A percentile compares a stretch with the other conserved stretches of the same genome.
Evolutionary conservation across 1,139 yeast species (phyloP).

Genomic region (Geotrichum restrictum): DNA sequence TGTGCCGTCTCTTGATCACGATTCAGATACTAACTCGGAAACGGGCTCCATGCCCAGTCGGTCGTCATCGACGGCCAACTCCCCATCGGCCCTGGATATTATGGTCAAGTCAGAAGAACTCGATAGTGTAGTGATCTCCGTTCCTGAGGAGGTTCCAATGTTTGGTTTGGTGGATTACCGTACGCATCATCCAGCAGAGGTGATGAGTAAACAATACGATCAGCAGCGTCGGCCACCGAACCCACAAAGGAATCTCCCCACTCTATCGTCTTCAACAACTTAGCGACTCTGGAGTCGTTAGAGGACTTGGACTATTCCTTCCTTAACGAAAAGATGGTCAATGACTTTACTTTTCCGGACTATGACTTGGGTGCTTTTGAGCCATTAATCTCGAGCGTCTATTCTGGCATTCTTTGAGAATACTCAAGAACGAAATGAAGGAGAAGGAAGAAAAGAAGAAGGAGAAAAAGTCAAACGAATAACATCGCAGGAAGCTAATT

Average conservation of each 20-base stretch:
- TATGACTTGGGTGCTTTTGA: constrained; percentile 23
- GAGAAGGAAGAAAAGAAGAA: too few species aligned
- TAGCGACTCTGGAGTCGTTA: constrained; percentile 22
- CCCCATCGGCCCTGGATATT: constrained; percentile 26
- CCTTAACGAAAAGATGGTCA: constrained; percentile 21
- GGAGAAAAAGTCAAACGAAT: too few species aligned
- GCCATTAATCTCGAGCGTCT: constrained; percentile 28
- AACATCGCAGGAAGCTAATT: too few species aligned
- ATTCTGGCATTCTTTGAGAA: constrained; percentile 27
- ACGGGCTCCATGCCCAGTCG: constrained; percentile 28
- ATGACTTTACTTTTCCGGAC: constrained; percentile 17
- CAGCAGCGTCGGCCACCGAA: constrained; percentile 45
- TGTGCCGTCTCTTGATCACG: constrained; percentile 16
- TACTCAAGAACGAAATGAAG: too few species aligned
- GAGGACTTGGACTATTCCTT: constrained; percentile 22
- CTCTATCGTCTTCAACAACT: constrained; percentile 23
- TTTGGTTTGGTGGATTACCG: constrained; percentile 26
- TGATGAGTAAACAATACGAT: constrained; percentile 38
- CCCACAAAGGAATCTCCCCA: constrained; percentile 24
- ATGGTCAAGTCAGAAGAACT: constrained; percentile 19
- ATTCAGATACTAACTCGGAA: constrained; percentile 16
- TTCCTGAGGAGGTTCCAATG: constrained; percentile 19
- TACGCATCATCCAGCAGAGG: constrained; percentile 48
- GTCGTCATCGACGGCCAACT: constrained; percentile 31
- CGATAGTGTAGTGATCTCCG: constrained; percentile 13